Conservation (phyloP, 1,284 basidiomycete species). For the Moniliophthora roreri region DNA sequence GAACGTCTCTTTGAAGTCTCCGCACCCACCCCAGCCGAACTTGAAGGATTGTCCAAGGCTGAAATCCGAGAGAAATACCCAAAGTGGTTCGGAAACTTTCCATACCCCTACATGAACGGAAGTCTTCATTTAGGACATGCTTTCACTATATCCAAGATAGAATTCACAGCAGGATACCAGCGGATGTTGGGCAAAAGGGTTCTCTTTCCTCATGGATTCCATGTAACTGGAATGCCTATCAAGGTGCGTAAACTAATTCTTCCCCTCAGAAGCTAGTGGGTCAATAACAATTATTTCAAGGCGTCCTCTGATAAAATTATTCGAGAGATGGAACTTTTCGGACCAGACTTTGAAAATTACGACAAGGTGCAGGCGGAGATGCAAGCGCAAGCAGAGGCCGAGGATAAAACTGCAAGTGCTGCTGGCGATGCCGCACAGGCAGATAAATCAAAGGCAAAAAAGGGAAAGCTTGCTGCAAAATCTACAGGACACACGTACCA, state of each 20-base stretch:
- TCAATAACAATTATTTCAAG: conserved; percentile 35
- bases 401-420: conserved; percentile 44
- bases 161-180: conserved; percentile 96
- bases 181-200: conserved; percentile 94
- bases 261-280: not conserved
- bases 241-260: conserved; percentile 61
- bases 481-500: conserved; percentile 94
- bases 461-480: conserved; percentile 95
- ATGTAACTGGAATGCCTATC: conserved; percentile 98
- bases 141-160: conserved; percentile 98
- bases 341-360: conserved; percentile 84
- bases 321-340: conserved; percentile 96
- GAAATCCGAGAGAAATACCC: conserved; percentile 76
- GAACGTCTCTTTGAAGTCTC: conserved; percentile 81
- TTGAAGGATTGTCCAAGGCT: conserved; percentile 60
- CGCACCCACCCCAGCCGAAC: conserved; percentile 72
- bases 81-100: conserved; percentile 97
- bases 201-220: conserved; percentile 94
- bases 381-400: conserved; percentile 41
- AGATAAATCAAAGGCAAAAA: conserved; percentile 84
- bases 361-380: conserved; percentile 41
- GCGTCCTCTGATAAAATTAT: conserved; percentile 96
- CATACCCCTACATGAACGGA: conserved; percentile 99
- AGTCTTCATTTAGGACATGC: conserved; percentile 96
- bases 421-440: conserved; percentile 37